phyloP scores from a whole-genome alignment of 176 grass and related monocot genomes.

The Pontederia crassipes region DNA sequence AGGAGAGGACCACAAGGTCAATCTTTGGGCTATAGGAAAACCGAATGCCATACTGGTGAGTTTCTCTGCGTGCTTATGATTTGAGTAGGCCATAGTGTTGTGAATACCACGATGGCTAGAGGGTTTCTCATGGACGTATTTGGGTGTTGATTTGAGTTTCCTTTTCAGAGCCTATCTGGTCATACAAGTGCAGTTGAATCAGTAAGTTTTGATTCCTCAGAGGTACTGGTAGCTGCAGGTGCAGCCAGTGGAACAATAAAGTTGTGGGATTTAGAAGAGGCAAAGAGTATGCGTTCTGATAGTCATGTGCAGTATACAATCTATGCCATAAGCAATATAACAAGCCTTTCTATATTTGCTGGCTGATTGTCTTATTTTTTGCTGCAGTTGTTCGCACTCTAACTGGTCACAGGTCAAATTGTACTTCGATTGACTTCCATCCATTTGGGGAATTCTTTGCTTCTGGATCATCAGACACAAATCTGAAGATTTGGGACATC shows the following conservation, averaged over 20 bases:
- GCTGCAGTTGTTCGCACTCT: constrained; percentile 63
- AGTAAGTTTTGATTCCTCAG: constrained; percentile 77
- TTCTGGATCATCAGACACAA: constrained; percentile 85
- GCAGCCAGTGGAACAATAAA: constrained; percentile 77
- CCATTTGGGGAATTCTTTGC: constrained; percentile 93
- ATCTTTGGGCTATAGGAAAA: constrained; percentile 88
- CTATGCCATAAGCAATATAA: constrained; percentile 8
- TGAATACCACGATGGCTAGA: too few species aligned
- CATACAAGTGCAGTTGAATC: constrained; percentile 82
- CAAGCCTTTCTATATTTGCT: constrained; percentile 1
- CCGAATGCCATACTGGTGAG: constrained; percentile 59
- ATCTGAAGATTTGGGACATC: constrained; percentile 93
- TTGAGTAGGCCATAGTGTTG: too few species aligned
- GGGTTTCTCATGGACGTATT: constrained; percentile 11
- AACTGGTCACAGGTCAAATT: constrained; percentile 88
- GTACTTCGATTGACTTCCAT: constrained; percentile 77
- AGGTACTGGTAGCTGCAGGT: constrained; percentile 70
- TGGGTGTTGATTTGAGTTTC: constrained; percentile 7
- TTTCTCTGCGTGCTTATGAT: not conserved
- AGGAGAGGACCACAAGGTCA: constrained; percentile 82
- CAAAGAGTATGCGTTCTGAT: constrained; percentile 45
- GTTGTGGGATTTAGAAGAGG: constrained; percentile 79
- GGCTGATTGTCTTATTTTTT: constrained; percentile 11
- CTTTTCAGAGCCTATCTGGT: constrained; percentile 58
- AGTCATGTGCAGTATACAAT: not conserved